These are phyloP conservation scores for Starmerella bombicola DNA, from an alignment of 805 yeast species.

Conservation along the genomic window DNA sequence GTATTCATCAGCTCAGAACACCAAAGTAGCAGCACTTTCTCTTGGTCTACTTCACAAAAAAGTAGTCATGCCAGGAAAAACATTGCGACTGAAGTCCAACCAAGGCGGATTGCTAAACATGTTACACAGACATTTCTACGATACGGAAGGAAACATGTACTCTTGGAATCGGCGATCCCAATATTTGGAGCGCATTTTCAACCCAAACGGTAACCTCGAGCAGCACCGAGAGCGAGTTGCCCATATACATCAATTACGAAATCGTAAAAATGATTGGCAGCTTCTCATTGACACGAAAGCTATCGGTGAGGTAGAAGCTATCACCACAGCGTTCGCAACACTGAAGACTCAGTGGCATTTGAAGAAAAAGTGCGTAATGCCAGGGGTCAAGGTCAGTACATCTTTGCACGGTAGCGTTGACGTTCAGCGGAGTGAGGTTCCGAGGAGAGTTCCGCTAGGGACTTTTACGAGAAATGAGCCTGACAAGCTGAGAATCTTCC, in stretches of 20 bases:
- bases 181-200: conserved; percentile 39
- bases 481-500: conserved; percentile 5
- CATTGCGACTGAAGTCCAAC: background rate
- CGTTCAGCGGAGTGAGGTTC: no score
- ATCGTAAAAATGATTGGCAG: conserved; percentile 49
- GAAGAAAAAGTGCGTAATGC: no score
- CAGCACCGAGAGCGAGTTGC: conserved; percentile 45
- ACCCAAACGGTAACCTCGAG: conserved; percentile 46
- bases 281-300: conserved; percentile 36
- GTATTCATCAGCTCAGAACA: conserved; percentile 34
- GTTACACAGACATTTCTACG: conserved; percentile 35
- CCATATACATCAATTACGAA: conserved; percentile 44
- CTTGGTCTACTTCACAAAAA: conserved; percentile 38
- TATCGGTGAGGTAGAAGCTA: conserved; percentile 40
- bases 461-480: background rate
- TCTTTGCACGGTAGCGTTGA: no score
- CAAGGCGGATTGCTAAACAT: conserved; percentile 7
- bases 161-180: conserved; percentile 45
- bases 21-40: conserved; percentile 40
- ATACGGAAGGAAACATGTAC: conserved; percentile 42
- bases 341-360: conserved; percentile 59
- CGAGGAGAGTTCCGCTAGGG: background rate
- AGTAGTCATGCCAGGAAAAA: conserved; percentile 27
- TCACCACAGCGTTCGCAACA: conserved; percentile 49
- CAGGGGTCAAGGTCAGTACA: no score